phyloP scores from a whole-genome alignment of 129 eudicot genomes.

The carrot (Daucus carota) region DNA sequence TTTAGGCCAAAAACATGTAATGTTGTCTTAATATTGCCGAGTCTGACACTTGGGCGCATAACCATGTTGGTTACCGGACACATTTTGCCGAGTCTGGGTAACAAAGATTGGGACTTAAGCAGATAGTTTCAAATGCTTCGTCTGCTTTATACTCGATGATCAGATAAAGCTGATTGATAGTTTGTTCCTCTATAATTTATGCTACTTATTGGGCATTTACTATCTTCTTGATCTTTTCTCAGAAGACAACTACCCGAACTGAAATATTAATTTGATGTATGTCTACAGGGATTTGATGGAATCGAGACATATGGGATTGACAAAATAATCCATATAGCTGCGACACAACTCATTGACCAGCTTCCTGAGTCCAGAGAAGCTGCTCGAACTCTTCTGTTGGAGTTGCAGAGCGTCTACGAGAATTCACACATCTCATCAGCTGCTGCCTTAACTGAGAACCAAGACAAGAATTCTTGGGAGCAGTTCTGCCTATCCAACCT shows the following conservation, averaged over 20 bases:
- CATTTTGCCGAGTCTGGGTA: no score
- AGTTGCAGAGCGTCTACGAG: conserved; percentile 46
- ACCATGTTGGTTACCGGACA: no score
- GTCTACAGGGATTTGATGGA: conserved; percentile 52
- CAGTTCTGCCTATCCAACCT: conserved; percentile 66
- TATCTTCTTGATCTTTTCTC: neutral
- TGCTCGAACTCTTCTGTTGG: conserved; percentile 68
- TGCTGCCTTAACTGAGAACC: conserved; percentile 22
- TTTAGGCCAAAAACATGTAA: no score
- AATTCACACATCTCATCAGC: conserved; percentile 31
- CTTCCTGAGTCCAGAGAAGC: conserved; percentile 89
- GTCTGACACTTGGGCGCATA: no score
- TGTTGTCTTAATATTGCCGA: no score
- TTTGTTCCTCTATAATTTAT: neutral
- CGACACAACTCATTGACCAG: conserved; percentile 71
- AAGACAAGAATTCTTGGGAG: conserved; percentile 51
- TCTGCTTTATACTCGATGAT: neutral
- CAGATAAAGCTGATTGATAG: neutral
- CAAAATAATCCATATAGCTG: conserved; percentile 57
- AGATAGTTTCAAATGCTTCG: neutral
- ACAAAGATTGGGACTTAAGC: no score
- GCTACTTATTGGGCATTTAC: neutral
- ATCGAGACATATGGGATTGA: conserved; percentile 63
- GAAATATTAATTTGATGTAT: neutral
- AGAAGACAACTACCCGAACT: neutral